Conservation (phyloP, 176 grass and related monocot species). For the Tillandsia leiboldiana region DNA sequence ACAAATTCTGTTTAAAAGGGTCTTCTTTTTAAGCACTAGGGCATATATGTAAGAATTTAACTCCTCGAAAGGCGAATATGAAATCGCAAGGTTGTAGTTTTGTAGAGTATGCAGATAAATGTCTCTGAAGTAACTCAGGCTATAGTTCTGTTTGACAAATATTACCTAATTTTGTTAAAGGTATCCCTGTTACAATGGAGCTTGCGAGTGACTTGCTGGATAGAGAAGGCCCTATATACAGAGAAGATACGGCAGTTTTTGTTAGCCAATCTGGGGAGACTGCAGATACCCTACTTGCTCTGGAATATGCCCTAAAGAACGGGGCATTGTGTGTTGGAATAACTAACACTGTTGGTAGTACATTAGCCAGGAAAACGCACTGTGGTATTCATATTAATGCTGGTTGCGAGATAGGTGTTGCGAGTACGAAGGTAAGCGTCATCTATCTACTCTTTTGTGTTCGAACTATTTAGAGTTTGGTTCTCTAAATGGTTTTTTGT, state of each 20-base stretch:
- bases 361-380: constrained; percentile 78
- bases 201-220: constrained; percentile 84
- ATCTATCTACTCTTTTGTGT: neutral
- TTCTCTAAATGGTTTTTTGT: constrained; percentile 1
- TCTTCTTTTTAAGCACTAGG: no score
- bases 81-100: no score
- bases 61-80: no score
- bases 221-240: constrained; percentile 76
- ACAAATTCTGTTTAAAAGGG: no score
- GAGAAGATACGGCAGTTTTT: constrained; percentile 83
- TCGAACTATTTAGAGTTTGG: neutral
- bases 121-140: neutral
- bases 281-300: constrained; percentile 85
- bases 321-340: constrained; percentile 84
- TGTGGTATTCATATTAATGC: constrained; percentile 94
- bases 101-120: no score
- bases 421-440: constrained; percentile 63
- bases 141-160: neutral
- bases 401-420: constrained; percentile 92
- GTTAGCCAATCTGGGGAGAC: constrained; percentile 98
- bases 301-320: constrained; percentile 77
- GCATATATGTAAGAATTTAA: no score
- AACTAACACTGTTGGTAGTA: constrained; percentile 88
- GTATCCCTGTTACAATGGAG: constrained; percentile 88
- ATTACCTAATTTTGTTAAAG: constrained; percentile 7